These are phyloP conservation scores for Pulveroboletus sp. DNA, from an alignment of 1,284 basidiomycete species.

Conservation along the genomic window DNA sequence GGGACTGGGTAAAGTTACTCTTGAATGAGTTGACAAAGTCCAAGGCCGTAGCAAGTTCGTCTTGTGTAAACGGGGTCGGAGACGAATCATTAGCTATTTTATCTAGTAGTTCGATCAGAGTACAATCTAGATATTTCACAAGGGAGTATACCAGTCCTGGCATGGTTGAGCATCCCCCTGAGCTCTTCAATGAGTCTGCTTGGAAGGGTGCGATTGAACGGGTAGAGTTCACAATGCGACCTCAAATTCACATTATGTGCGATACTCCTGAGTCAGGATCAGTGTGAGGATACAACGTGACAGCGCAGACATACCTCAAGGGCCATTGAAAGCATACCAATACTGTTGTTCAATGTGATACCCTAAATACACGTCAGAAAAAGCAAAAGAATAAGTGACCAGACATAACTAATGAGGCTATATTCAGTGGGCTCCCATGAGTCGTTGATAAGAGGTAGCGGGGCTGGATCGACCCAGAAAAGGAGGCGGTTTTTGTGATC, in stretches of 20 bases:
- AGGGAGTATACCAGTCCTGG: conserved; percentile 7
- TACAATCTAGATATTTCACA: background rate
- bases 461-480: conserved; percentile 14
- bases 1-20: background rate
- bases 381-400: background rate
- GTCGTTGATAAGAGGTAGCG: background rate
- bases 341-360: conserved; percentile 17
- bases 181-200: conserved; percentile 2
- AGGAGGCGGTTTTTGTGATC: conserved; percentile 16
- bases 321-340: conserved; percentile 1
- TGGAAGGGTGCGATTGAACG: conserved; percentile 6
- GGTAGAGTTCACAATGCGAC: conserved; percentile 22
- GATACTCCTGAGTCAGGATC: background rate
- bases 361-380: conserved; percentile 8
- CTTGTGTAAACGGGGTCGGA: conserved; percentile 16
- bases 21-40: conserved; percentile 20
- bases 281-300: background rate
- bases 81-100: conserved; percentile 21
- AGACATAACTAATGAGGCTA: conserved; percentile 16
- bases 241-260: conserved; percentile 3
- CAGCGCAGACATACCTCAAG: background rate
- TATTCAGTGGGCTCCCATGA: conserved; percentile 3
- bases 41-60: conserved; percentile 10
- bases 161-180: conserved; percentile 18
- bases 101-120: conserved; percentile 5